Conservation (phyloP, 2,329 filamentous ascomycete genomes). For the Aspergillus tubingensis region DNA sequence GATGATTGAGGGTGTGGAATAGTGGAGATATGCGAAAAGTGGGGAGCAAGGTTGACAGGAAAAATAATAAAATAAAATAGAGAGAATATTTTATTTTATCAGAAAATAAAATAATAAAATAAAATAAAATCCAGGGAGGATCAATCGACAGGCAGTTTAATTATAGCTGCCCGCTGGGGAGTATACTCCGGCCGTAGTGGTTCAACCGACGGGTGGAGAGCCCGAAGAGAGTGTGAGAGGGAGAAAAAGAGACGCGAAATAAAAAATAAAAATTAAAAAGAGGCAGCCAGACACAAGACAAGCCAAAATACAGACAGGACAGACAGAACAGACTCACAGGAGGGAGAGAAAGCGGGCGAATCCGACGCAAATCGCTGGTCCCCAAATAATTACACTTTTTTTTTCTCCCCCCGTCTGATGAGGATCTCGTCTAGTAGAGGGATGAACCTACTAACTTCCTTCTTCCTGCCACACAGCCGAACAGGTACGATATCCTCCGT, state of each 20-base stretch:
- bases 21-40: conserved; percentile 14
- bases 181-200: neutral
- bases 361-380: conserved; percentile 3
- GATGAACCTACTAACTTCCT: neutral
- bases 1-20: neutral
- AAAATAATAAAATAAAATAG: conserved; percentile 1
- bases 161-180: conserved; percentile 16
- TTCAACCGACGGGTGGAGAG: neutral
- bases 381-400: neutral
- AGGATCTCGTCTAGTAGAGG: neutral
- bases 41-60: conserved; percentile 20
- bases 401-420: neutral
- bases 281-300: neutral
- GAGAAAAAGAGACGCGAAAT: too few species aligned
- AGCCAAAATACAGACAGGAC: too few species aligned
- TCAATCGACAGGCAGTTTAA: conserved; percentile 19
- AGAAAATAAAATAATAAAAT: neutral
- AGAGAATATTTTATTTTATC: too few species aligned
- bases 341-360: neutral
- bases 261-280: neutral
- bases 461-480: neutral
- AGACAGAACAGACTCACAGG: neutral
- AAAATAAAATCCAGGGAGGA: conserved; percentile 10
- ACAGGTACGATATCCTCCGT: conserved; percentile 5
- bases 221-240: too few species aligned